Evolutionary conservation across 73 alveolate genomes (phyloP), one percentile per base, ranked within the genome.

Genomic region (Paramecium tetraurelia): DNA sequence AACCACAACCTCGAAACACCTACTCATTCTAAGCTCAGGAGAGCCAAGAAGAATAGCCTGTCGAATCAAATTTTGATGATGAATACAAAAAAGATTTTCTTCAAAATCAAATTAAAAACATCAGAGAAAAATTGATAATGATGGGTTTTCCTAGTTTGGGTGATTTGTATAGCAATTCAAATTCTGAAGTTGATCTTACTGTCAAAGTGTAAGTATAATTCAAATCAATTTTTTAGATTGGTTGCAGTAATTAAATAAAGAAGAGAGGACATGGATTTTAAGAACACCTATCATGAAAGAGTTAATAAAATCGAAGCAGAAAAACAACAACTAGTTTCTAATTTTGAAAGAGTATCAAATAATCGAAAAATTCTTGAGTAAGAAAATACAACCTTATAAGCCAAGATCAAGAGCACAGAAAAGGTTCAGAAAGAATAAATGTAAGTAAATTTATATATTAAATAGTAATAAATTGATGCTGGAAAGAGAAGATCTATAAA

Each of bases 61-160:
- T 80, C 1, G 90, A 80, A 40, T 22, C 46, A 14, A 41, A 80
- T 11, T 80, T 80, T 80, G 90, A 80, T 44, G 90, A 44, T 46
- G 90, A 80, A 22, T 80, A 41, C 29, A 80, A 41, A 24, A 80
- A 46, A 80, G 70, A 41, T 80, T 46, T 24, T 80, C 57, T 80
- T 29, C 33, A 80, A 48, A 48, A 40, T 41, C 57, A 80, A 80
- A 31, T 80, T n/a, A 80, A 48, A n/a, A 46, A 24, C 18, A 21
- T 80, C 0, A 80, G 57, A 22, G 90, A 80, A 11, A 80, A 80
- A 43, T 44, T 80, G 1, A 35, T 48, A 10, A 80, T 80, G 90
- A 80, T 80, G 75, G 90, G 90, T 5, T 80, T 80, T 9, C 90
- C 90, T 44, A 33, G 48, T 31, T 41, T 80, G 10, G 90, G 90